Evolutionary conservation across 2,329 filamentous ascomycete species (phyloP).

Genomic region (Ceratocystis huliohia): DNA sequence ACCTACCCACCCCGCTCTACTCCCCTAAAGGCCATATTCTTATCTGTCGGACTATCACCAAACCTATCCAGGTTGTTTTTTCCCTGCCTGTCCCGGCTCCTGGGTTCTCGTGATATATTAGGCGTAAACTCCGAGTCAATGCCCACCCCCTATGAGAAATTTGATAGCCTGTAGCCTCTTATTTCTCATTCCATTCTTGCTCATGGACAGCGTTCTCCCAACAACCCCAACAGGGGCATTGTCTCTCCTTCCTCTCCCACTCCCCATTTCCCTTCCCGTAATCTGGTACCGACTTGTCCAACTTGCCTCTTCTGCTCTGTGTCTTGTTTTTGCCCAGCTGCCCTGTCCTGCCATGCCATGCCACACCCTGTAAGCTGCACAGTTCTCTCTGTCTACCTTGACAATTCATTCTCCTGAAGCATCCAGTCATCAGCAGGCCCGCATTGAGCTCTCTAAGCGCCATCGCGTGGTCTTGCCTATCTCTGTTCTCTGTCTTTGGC

Average conservation of each 20-base stretch:
- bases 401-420: not conserved
- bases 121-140: slow-evolving; percentile 1
- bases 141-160: not conserved
- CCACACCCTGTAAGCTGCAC: not conserved
- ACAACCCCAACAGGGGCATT: not conserved
- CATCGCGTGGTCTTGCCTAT: not conserved
- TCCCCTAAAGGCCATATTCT: no score
- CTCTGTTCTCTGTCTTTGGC: not conserved
- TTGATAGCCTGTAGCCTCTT: not conserved
- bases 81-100: not conserved
- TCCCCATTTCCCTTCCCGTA: not conserved
- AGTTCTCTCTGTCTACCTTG: not conserved
- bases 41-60: not conserved
- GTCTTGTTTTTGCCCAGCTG: not conserved
- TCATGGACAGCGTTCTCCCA: not conserved
- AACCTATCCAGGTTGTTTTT: not conserved
- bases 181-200: not conserved
- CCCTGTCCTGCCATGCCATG: not conserved
- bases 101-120: not conserved
- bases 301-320: not conserved
- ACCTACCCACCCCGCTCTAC: not conserved
- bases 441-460: not conserved
- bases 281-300: not conserved
- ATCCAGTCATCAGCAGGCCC: not conserved
- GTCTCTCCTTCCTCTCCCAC: not conserved